Evolutionary conservation across 306 rosid genomes (phyloP).

Genomic region (Trifolium pratense): DNA sequence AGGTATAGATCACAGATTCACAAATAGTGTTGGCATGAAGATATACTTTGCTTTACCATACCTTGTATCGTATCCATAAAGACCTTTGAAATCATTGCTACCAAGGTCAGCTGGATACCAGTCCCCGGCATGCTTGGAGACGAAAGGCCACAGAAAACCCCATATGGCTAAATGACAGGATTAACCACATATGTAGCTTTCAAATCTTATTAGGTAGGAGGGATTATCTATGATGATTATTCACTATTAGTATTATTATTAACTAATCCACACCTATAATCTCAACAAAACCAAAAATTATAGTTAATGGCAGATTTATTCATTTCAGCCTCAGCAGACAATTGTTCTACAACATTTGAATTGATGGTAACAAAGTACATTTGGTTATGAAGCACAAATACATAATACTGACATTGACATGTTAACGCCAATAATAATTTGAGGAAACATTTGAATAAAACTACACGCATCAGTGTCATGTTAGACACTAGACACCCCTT

Average conservation of each 20-base stretch:
- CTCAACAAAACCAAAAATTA: background rate
- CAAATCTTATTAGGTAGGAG: conserved; percentile 19
- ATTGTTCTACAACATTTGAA: conserved; percentile 14
- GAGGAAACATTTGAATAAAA: background rate
- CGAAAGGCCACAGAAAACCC: conserved; percentile 90
- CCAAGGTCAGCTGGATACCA: conserved; percentile 94
- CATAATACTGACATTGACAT: background rate
- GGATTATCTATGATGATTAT: background rate
- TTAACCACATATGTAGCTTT: conserved; percentile 2
- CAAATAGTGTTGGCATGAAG: no score
- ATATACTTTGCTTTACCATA: conserved; percentile 40
- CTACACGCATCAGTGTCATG: background rate
- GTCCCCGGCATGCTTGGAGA: conserved; percentile 80
- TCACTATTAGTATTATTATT: background rate
- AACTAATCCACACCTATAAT: conserved; percentile 8
- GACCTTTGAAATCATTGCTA: conserved; percentile 90
- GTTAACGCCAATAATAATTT: background rate
- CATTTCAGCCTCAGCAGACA: no score
- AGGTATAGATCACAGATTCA: conserved; percentile 5
- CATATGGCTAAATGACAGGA: conserved; percentile 42
- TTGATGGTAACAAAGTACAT: background rate
- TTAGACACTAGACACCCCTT: background rate
- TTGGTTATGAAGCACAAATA: background rate
- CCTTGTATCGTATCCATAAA: conserved; percentile 98
- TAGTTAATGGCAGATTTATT: no score